Conservation (phyloP, 805 yeast genomes). For the Kodamaea sagamina region DNA sequence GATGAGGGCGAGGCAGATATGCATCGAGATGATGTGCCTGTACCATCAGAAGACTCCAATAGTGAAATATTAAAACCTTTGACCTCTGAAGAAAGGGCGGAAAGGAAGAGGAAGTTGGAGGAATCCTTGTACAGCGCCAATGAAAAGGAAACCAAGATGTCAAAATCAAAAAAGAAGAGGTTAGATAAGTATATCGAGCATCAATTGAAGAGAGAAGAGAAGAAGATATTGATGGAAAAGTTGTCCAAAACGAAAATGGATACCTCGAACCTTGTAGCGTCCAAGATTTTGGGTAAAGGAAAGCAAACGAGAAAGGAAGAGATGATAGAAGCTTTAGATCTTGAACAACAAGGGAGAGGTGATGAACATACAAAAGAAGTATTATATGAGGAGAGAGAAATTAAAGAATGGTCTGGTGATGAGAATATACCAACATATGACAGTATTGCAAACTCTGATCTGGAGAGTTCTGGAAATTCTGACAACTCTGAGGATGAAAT, state of each 20-base stretch:
- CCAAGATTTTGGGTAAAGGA: conserved; percentile 79
- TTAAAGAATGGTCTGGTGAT: conserved; percentile 56
- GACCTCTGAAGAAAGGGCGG: conserved; percentile 61
- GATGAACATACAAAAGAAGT: conserved; percentile 61
- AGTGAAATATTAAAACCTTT: conserved; percentile 63
- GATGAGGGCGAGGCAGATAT: conserved; percentile 23
- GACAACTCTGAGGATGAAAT: conserved; percentile 21
- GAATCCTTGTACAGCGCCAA: conserved; percentile 59
- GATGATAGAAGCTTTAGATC: conserved; percentile 70
- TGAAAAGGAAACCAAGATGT: conserved; percentile 61
- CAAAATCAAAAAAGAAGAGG: conserved; percentile 71
- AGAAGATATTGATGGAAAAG: conserved; percentile 72
- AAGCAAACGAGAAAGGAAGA: conserved; percentile 65
- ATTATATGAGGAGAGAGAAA: conserved; percentile 67
- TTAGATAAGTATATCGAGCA: conserved; percentile 91
- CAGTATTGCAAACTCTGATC: neutral
- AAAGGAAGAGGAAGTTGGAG: conserved; percentile 64
- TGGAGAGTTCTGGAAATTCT: conserved; percentile 31
- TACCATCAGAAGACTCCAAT: conserved; percentile 47
- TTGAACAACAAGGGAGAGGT: conserved; percentile 72
- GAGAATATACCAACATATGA: conserved; percentile 2
- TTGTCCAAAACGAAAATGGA: conserved; percentile 69
- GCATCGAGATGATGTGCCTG: conserved; percentile 6
- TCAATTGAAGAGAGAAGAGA: conserved; percentile 86
- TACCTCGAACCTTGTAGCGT: conserved; percentile 65